Conservation (phyloP, 2,329 filamentous ascomycete species). For the Akanthomyces lecanii region DNA sequence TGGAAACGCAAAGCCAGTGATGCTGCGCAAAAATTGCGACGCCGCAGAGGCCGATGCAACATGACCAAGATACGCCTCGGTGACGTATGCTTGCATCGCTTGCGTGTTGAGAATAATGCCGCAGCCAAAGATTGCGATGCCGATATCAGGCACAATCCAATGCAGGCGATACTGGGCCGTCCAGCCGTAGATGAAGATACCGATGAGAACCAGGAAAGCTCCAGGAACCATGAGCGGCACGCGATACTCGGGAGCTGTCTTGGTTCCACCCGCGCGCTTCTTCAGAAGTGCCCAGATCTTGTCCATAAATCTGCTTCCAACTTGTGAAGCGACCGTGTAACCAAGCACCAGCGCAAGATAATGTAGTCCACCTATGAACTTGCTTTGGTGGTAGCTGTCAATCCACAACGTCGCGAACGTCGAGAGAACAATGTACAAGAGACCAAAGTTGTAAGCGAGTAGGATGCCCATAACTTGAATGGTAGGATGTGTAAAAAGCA, state of each 20-base stretch:
- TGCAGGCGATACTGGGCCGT: conserved; percentile 44
- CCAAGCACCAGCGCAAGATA: conserved; percentile 49
- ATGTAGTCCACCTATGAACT: conserved; percentile 42
- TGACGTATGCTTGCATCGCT: conserved; percentile 47
- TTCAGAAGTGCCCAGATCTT: conserved; percentile 30
- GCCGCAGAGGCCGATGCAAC: conserved; percentile 22
- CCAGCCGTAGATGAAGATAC: conserved; percentile 40
- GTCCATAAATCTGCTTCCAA: conserved; percentile 35
- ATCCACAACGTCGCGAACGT: conserved; percentile 48
- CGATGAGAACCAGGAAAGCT: conserved; percentile 37
- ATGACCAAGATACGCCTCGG: conserved; percentile 18
- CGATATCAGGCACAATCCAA: conserved; percentile 57
- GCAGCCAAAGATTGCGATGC: conserved; percentile 48
- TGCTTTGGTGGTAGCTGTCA: conserved; percentile 41
- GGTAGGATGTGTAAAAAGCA: conserved; percentile 42
- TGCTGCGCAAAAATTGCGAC: conserved; percentile 20
- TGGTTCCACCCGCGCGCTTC: neutral
- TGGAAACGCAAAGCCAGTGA: conserved; percentile 22
- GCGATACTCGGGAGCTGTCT: conserved; percentile 41
- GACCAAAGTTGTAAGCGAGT: conserved; percentile 45
- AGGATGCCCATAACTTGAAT: conserved; percentile 43
- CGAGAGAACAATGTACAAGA: conserved; percentile 49
- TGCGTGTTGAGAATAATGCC: conserved; percentile 51
- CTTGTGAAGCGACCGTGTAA: conserved; percentile 32
- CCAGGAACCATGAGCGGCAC: conserved; percentile 51